Percentiles rank a stretch among this genome's conserved stretches.
phyloP scores from a whole-genome alignment of 768 basidiomycete species.

The Tulasnella sp. region DNA sequence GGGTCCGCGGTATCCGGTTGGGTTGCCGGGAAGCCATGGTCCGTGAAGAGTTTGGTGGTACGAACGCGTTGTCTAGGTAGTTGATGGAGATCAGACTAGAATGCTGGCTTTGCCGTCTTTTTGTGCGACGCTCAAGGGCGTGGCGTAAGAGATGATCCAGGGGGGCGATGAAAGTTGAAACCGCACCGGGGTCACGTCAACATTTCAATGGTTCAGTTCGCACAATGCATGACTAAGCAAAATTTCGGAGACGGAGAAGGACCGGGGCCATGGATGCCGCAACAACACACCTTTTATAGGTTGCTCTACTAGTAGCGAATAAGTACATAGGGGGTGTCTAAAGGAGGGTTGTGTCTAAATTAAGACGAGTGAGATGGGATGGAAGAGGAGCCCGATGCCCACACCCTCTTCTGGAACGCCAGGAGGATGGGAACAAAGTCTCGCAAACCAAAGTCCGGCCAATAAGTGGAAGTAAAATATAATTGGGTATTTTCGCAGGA shows the following conservation, averaged over 20 bases:
- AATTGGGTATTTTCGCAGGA: conserved; percentile 79
- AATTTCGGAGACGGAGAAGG: not conserved
- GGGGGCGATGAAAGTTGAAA: not conserved
- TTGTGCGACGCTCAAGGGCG: not conserved
- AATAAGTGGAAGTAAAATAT: conserved; percentile 78
- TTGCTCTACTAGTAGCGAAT: not conserved
- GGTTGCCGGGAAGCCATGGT: not conserved
- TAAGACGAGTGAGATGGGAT: not conserved
- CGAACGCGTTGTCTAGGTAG: not conserved
- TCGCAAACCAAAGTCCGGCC: conserved; percentile 88
- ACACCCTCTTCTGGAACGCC: conserved; percentile 72
- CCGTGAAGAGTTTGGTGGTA: not conserved
- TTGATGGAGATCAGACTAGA: not conserved
- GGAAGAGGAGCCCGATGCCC: not conserved
- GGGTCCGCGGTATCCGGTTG: not conserved
- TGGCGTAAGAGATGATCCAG: not conserved
- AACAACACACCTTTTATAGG: not conserved
- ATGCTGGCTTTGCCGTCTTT: not conserved
- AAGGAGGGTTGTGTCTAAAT: not conserved
- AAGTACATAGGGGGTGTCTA: not conserved
- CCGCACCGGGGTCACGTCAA: not conserved
- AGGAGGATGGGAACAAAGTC: conserved; percentile 86
- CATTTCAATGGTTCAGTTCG: not conserved
- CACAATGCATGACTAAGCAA: not conserved
- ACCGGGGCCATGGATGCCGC: not conserved